Evolutionary conservation across 805 yeast species (phyloP).

Genomic region (Starmerella floricola): DNA sequence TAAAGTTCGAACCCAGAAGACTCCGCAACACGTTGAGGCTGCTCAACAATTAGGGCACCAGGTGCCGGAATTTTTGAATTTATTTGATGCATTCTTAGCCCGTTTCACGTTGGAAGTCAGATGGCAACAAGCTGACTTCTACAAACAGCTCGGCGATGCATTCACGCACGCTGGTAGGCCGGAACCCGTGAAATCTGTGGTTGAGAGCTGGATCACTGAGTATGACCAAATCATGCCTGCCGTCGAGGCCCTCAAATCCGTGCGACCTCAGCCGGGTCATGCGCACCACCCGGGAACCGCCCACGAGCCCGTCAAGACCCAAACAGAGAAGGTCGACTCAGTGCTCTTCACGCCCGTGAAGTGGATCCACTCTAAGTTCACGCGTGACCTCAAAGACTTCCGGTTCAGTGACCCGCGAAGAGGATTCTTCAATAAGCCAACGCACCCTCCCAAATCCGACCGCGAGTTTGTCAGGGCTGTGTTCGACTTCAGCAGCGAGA

Average conservation of each 20-base stretch:
- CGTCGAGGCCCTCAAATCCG: slow-evolving; percentile 19
- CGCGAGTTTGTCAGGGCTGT: slow-evolving; percentile 26
- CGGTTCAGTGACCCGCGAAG: slow-evolving; percentile 13
- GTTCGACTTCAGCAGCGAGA: slow-evolving; percentile 29
- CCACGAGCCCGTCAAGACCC: background rate
- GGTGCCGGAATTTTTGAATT: slow-evolving; percentile 15
- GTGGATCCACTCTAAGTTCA: slow-evolving; percentile 12
- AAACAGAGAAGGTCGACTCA: slow-evolving; percentile 3
- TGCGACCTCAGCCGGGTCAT: slow-evolving; percentile 7
- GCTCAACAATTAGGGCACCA: slow-evolving; percentile 1
- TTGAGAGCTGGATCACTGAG: slow-evolving; percentile 12
- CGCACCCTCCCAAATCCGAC: slow-evolving; percentile 9
- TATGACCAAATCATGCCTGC: slow-evolving; percentile 21
- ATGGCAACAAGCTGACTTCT: slow-evolving; percentile 14
- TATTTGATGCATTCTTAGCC: slow-evolving; percentile 18
- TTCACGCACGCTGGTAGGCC: slow-evolving; percentile 22
- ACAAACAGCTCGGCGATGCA: slow-evolving; percentile 22
- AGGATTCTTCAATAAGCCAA: slow-evolving; percentile 16
- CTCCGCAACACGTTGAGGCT: slow-evolving; percentile 5
- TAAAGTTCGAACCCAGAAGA: slow-evolving; percentile 9
- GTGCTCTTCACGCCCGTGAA: slow-evolving; percentile 10
- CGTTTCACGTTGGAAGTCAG: slow-evolving; percentile 17
- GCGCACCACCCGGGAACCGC: background rate
- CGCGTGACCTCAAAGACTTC: slow-evolving; percentile 9
- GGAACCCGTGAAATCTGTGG: slow-evolving; percentile 10